Percentiles rank a stretch among this genome's conserved stretches.
Conservation (phyloP, 2,329 filamentous ascomycete species). For the Lachnellula arida region DNA sequence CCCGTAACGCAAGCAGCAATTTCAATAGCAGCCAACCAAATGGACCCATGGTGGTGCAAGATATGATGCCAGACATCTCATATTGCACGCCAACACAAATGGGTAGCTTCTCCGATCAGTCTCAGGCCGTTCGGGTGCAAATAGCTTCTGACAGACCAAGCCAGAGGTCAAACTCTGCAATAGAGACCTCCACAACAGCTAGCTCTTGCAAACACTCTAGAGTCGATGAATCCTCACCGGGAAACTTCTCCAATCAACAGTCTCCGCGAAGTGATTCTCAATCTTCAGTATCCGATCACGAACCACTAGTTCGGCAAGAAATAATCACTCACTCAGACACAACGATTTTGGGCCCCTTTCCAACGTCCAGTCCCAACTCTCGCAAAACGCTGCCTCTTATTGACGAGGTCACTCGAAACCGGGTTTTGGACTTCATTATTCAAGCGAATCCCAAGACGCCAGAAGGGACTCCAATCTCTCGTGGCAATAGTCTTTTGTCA, state of each 20-base stretch:
- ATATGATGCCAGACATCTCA: not conserved
- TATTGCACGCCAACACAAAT: not conserved
- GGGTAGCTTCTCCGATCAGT: not conserved
- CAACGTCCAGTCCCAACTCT: conserved; percentile 25
- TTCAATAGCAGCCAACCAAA: not conserved
- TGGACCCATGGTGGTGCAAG: not conserved
- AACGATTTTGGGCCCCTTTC: conserved; percentile 19
- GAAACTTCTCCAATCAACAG: not conserved
- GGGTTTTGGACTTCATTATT: conserved; percentile 47
- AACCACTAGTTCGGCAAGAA: not conserved
- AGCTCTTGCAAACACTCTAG: not conserved
- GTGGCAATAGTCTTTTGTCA: conserved; percentile 48
- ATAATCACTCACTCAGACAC: not conserved
- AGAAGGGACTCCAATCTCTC: conserved; percentile 42
- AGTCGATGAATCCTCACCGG: not conserved
- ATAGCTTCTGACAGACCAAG: not conserved
- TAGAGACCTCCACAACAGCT: not conserved
- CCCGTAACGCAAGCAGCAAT: not conserved
- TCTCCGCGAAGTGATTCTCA: conserved; percentile 1
- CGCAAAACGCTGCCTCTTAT: conserved; percentile 27
- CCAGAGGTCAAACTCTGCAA: not conserved
- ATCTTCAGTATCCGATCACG: conserved; percentile 5
- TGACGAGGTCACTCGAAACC: conserved; percentile 37
- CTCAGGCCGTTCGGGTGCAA: not conserved
- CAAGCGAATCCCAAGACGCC: conserved; percentile 44